These are phyloP conservation scores for Chlorociboria aeruginascens DNA, from an alignment of 495 filamentous ascomycete species.

Conservation along the genomic window DNA sequence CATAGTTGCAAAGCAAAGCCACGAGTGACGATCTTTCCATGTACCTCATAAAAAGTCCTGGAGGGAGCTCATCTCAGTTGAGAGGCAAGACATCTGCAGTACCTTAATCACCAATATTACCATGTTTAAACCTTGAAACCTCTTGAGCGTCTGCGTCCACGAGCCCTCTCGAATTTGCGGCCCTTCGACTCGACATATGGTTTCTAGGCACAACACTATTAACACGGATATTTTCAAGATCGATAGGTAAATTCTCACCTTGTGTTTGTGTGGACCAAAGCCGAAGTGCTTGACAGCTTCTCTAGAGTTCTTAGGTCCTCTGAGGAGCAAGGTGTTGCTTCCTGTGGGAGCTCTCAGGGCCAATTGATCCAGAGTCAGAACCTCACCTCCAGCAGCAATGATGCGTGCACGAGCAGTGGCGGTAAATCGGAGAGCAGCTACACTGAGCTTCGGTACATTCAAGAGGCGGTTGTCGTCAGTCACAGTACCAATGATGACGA, in stretches of 20 bases:
- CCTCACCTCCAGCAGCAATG: slow-evolving; percentile 83
- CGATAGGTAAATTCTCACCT: slow-evolving; percentile 43
- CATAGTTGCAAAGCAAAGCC: no score
- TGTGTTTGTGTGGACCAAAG: slow-evolving; percentile 91
- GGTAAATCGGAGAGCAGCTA: slow-evolving; percentile 93
- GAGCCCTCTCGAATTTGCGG: slow-evolving; percentile 95
- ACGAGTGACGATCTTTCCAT: not conserved
- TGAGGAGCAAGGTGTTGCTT: slow-evolving; percentile 84
- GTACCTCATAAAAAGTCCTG: not conserved
- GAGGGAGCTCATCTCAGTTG: not conserved
- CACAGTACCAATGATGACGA: slow-evolving; percentile 85
- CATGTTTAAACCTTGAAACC: slow-evolving; percentile 95
- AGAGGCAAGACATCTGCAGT: slow-evolving; percentile 10
- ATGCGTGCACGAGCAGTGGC: slow-evolving; percentile 90
- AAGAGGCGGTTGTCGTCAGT: slow-evolving; percentile 94
- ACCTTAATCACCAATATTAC: not conserved
- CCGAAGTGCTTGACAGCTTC: slow-evolving; percentile 99
- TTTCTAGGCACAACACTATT: slow-evolving; percentile 44
- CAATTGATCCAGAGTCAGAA: slow-evolving; percentile 89
- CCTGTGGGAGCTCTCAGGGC: slow-evolving; percentile 88
- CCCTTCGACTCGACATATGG: slow-evolving; percentile 96
- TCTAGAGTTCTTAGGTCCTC: slow-evolving; percentile 91
- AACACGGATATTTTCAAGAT: slow-evolving; percentile 5
- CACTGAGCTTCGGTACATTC: slow-evolving; percentile 74
- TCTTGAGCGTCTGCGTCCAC: slow-evolving; percentile 88